Base-by-base conservation (phyloP, 306 rosid genomes). In the Leucaena leucocephala region DNA sequence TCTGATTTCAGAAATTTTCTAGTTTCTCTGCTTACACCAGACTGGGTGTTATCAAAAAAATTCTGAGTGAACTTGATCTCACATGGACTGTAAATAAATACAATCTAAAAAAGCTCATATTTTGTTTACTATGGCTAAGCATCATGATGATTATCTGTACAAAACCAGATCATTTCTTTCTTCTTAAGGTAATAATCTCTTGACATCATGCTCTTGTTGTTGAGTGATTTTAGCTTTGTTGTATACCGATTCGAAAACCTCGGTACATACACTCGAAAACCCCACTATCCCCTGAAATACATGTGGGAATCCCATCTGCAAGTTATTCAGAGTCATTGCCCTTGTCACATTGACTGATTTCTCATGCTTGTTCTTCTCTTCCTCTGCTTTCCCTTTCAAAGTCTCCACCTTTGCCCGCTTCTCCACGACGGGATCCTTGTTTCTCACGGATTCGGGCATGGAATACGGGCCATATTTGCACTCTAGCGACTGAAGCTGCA, bases 221-320 rank as follows among this genome's bases (percentile, higher is more conserved):
- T 78, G 85, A 61, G 81, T 52, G 66, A 52, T 79, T 71, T 93
- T 93, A 40, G 98, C 86, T 80, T 90, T 91, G 89, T 93, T 93
- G 80, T 89, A 93, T 57, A 95, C 89, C 1, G 92, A 89, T 68
- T 91, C 99, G 33, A 90, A 93, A 36, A 89, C 93, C 59, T 93
- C 91, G 76, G 75, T 90, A 82, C 99, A 95, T 69, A 95, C 98
- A 58, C 97, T 90, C 8, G 99, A 95, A 85, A 95, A 95, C 78
- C 97, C 99, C 3, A 93, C 99, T 74, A 95, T 89, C 55, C 96
- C 94, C 82, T 95, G 97, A 62, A 95, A 95, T 61, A 95, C 98
- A 39, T 95, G 97, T 0, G 99, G 99, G 78, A 93, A 90, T 43
- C 98, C 88, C 97, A 95, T 93, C 88, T 95, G 99, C 85, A 95